Conservation (phyloP, 2,329 filamentous ascomycete genomes). For the Colletotrichum sp. region DNA sequence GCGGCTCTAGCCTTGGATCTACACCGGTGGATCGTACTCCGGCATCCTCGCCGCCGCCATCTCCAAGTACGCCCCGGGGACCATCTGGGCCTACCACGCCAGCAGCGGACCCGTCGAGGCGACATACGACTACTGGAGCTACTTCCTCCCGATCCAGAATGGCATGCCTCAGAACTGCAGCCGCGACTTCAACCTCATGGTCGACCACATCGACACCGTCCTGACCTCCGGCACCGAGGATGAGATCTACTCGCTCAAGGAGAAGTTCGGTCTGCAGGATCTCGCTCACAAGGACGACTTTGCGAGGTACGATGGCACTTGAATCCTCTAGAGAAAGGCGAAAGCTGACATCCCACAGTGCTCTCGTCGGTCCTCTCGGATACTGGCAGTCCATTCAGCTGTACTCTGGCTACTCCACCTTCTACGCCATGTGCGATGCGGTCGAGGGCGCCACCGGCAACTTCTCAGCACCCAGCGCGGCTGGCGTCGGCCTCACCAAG, state of each 20-base stretch:
- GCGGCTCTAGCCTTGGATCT: slow-evolving; percentile 54
- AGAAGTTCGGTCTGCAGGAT: slow-evolving; percentile 55
- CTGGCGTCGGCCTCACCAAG: slow-evolving; percentile 58
- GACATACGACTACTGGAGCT: slow-evolving; percentile 63
- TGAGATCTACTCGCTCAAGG: slow-evolving; percentile 50
- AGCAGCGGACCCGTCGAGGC: slow-evolving; percentile 61
- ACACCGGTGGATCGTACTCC: slow-evolving; percentile 61
- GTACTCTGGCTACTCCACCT: slow-evolving; percentile 35
- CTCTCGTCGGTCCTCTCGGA: slow-evolving; percentile 28
- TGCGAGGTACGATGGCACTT: slow-evolving; percentile 30
- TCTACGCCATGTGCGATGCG: slow-evolving; percentile 41
- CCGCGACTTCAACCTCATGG: slow-evolving; percentile 53
- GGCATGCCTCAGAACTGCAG: slow-evolving; percentile 66
- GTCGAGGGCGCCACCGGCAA: slow-evolving; percentile 27
- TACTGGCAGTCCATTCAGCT: slow-evolving; percentile 42
- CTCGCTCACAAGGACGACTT: slow-evolving; percentile 56
- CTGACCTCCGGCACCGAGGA: slow-evolving; percentile 44
- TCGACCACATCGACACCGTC: slow-evolving; percentile 59
- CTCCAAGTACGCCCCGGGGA: slow-evolving; percentile 55
- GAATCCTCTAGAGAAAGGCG: neutral
- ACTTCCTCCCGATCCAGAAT: slow-evolving; percentile 60
- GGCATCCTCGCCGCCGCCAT: slow-evolving; percentile 63
- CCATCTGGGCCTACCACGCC: slow-evolving; percentile 65
- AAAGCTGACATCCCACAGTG: slow-evolving; percentile 7
- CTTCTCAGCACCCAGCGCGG: slow-evolving; percentile 29